Evolutionary conservation across 352 stramenopile species (phyloP).

Genomic region (Phytophthora sansomeana): DNA sequence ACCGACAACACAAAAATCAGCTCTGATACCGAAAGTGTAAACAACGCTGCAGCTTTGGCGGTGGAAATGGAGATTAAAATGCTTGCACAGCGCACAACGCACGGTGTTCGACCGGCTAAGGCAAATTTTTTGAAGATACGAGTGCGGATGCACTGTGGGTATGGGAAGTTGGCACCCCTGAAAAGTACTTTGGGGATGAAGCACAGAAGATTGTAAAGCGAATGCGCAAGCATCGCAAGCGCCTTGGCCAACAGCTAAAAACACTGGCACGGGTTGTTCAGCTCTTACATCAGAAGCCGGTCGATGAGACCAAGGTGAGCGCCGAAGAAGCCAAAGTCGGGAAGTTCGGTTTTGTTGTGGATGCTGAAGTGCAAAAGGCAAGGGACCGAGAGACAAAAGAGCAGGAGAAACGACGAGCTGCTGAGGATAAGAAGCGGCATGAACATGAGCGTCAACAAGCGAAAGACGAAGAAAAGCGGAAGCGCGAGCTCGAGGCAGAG

Average conservation of each 20-base stretch:
- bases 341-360: conserved; percentile 74
- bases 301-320: conserved; percentile 85
- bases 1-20: conserved; percentile 4
- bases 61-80: conserved; percentile 92
- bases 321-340: conserved; percentile 83
- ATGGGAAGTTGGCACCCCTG: conserved; percentile 84
- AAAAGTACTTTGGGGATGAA: conserved; percentile 76
- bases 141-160: conserved; percentile 78
- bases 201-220: conserved; percentile 81
- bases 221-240: conserved; percentile 83
- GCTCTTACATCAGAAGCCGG: conserved; percentile 66
- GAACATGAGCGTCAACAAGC: conserved; percentile 66
- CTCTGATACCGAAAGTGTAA: conserved; percentile 15
- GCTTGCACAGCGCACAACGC: conserved; percentile 77
- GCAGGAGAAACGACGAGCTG: conserved; percentile 57
- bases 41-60: conserved; percentile 33
- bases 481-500: conserved; percentile 59
- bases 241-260: conserved; percentile 76
- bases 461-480: conserved; percentile 71
- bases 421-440: conserved; percentile 66
- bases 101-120: conserved; percentile 71
- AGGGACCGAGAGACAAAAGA: conserved; percentile 67
- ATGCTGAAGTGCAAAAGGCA: conserved; percentile 68
- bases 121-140: conserved; percentile 87
- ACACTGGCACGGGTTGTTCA: conserved; percentile 70